phyloP scores from a whole-genome alignment of 2,329 filamentous ascomycete genomes.

The Xylariaceae sp. region DNA sequence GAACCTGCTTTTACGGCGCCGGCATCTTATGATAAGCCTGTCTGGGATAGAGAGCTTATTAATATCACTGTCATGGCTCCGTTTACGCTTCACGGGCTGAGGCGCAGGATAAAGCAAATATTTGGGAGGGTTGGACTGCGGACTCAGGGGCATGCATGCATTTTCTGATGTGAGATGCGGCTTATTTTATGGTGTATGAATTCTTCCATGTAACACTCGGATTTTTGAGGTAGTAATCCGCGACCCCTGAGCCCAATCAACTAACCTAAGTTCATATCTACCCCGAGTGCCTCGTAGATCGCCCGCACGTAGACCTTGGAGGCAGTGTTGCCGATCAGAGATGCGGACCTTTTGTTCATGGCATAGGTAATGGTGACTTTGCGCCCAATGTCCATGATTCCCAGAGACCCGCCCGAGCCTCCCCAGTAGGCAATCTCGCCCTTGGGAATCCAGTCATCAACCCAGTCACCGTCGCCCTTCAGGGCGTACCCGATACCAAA shows the following conservation, averaged over 20 bases:
- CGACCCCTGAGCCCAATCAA: neutral
- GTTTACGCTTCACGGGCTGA: no score
- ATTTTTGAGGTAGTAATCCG: neutral
- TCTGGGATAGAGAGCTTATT: no score
- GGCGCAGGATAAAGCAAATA: no score
- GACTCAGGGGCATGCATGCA: no score
- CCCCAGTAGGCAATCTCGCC: constrained; percentile 28
- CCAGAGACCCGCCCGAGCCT: constrained; percentile 21
- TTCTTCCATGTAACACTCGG: neutral
- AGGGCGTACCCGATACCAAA: constrained; percentile 40
- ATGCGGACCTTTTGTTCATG: constrained; percentile 18
- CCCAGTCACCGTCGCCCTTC: constrained; percentile 22
- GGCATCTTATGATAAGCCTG: no score
- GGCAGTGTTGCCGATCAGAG: constrained; percentile 14
- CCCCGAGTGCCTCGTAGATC: constrained; percentile 21
- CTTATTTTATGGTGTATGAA: no score
- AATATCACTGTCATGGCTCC: no score
- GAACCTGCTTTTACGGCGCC: neutral
- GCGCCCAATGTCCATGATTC: constrained; percentile 22
- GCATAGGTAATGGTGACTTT: constrained; percentile 22
- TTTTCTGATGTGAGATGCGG: no score
- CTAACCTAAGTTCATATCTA: constrained; percentile 5
- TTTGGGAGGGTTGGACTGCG: no score
- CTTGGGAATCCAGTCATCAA: constrained; percentile 27
- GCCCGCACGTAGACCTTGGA: constrained; percentile 18